phyloP scores from a whole-genome alignment of 495 filamentous ascomycete genomes.

The Letharia columbiana region DNA sequence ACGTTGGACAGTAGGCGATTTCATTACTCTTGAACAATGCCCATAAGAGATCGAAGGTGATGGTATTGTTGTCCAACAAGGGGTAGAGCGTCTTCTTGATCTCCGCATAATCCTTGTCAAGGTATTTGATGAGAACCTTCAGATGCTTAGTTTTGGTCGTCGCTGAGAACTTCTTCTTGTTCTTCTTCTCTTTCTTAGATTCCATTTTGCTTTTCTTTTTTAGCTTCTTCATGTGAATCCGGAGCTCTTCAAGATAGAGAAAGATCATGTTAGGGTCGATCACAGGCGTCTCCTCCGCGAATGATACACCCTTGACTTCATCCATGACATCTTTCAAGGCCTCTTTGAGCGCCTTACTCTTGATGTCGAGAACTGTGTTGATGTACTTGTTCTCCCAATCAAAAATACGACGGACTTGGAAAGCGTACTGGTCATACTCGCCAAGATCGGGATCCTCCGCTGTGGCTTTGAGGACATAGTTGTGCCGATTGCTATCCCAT shows the following conservation, averaged over 20 bases:
- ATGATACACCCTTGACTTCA: constrained; percentile 68
- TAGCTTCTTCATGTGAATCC: constrained; percentile 54
- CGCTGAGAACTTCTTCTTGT: constrained; percentile 53
- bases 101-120: constrained; percentile 74
- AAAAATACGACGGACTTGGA: constrained; percentile 78
- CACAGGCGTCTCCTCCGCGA: constrained; percentile 71
- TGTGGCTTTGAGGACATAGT: constrained; percentile 76
- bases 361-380: constrained; percentile 74
- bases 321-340: constrained; percentile 68
- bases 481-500: constrained; percentile 70
- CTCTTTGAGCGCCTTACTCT: constrained; percentile 69
- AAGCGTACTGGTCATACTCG: constrained; percentile 78
- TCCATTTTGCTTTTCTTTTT: constrained; percentile 52
- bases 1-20: constrained; percentile 71
- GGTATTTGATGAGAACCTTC: constrained; percentile 69
- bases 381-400: constrained; percentile 82
- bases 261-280: constrained; percentile 86
- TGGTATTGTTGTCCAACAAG: constrained; percentile 71
- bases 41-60: constrained; percentile 88
- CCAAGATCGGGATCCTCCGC: constrained; percentile 60
- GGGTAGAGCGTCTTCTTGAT: constrained; percentile 77
- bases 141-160: constrained; percentile 51
- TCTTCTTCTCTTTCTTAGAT: constrained; percentile 57
- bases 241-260: constrained; percentile 73
- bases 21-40: constrained; percentile 88